Evolutionary conservation across 495 filamentous ascomycete species (phyloP), one percentile per base, ranked within the genome.

Genomic region (Xanthoparmelia taractica): DNA sequence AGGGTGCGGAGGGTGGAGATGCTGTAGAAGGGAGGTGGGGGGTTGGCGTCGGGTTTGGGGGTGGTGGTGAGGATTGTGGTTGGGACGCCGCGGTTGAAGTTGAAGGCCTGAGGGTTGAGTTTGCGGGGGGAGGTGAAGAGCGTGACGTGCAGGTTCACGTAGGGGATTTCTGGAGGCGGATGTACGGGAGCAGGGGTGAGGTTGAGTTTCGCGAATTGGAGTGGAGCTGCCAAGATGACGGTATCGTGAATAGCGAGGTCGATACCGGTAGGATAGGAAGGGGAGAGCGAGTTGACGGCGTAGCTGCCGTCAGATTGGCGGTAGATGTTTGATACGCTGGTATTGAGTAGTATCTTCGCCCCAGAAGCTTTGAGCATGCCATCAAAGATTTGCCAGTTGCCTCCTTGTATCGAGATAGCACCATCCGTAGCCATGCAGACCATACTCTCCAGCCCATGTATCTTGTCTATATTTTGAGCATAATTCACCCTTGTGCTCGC

Each of bases 401-500:
- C 94, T 3, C 92, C 92, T 11, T 84, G 74, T 10, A 98, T 81
- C 8, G 86, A 74, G 68, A 92, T 84, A 0, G 92, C 90, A 8
- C 91, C 90, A 57, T 94, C 88, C 0, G 91, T 86, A 2, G 92
- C 89, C 90, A 97, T 90, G 70, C 90, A 87, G 20, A 96, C 94
- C 87, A 97, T 93, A 0, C 92, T 85, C 66, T 93, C 91, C 13
- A 99, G 73, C 5, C 90, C 95, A 69, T 99, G 93, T 37, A 97
- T 94, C 52, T 85, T 72, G 4, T 75, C 79, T 10, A 98, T 71
- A 64, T 99, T 97, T 66, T 93, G 90, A 0, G 88, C 94, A 76
- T 97, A 97, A 71, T 99, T 99, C 50, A 97, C 94, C 8, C 94
- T 80, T 1, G 94, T 97, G 66, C 85, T 89, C 3, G 94, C 90